Conservation (phyloP, 306 rosid genomes). For the Acmispon strigosus region DNA sequence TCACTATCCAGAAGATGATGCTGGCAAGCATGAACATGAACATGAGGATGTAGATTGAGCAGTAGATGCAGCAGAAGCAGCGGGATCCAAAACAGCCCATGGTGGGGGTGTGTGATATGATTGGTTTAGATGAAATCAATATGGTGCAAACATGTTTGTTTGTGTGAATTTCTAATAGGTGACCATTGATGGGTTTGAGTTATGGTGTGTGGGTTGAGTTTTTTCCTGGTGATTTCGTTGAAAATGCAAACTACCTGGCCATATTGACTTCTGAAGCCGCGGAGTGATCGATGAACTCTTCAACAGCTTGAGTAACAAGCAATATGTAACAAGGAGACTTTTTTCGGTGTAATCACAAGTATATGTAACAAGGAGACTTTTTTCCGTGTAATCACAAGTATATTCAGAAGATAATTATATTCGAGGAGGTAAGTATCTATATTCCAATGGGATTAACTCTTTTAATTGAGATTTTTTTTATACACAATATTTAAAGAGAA, state of each 20-base stretch:
- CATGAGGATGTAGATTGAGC: background rate
- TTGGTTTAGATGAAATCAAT: background rate
- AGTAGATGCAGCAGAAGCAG: background rate
- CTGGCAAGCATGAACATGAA: background rate
- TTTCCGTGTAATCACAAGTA: too few relatives aligned
- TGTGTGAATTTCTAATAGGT: background rate
- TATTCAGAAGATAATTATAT: too few relatives aligned
- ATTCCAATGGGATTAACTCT: too few relatives aligned
- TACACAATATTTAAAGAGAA: too few relatives aligned
- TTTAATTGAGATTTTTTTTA: too few relatives aligned
- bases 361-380: too few relatives aligned
- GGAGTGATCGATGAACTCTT: background rate
- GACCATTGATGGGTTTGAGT: background rate
- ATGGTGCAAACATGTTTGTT: background rate
- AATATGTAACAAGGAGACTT: too few relatives aligned
- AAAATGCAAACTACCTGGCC: background rate
- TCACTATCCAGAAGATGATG: background rate
- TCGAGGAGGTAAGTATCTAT: too few relatives aligned
- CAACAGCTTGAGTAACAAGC: background rate
- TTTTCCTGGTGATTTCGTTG: background rate
- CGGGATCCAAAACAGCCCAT: background rate
- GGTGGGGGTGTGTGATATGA: background rate
- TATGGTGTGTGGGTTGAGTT: background rate
- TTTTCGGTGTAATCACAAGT: too few relatives aligned
- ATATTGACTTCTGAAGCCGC: slow-evolving; percentile 7